Conservation (phyloP, 805 yeast species). For the Metschnikowia picachoensis region DNA sequence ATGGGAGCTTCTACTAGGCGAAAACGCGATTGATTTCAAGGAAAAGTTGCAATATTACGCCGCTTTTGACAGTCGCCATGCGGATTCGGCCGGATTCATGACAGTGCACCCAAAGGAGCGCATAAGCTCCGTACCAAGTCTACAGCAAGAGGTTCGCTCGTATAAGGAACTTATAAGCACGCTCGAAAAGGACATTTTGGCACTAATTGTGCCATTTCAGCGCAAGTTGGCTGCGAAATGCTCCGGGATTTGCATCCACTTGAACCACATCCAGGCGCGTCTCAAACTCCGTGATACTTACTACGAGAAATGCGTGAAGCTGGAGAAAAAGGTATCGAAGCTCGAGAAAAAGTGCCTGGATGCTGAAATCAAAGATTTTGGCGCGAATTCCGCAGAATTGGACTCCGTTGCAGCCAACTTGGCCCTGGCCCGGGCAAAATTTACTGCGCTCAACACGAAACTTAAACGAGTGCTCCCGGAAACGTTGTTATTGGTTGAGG, state of each 20-base stretch:
- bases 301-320: slow-evolving; percentile 39
- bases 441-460: slow-evolving; percentile 31
- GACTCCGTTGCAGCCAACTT: slow-evolving; percentile 25
- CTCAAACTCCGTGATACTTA: slow-evolving; percentile 44
- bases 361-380: slow-evolving; percentile 27
- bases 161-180: slow-evolving; percentile 22
- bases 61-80: slow-evolving; percentile 24
- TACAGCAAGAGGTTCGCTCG: slow-evolving; percentile 22
- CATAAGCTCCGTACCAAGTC: slow-evolving; percentile 17
- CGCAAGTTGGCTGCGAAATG: slow-evolving; percentile 32
- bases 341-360: slow-evolving; percentile 23
- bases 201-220: slow-evolving; percentile 24
- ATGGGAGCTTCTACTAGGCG: slow-evolving; percentile 25
- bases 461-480: slow-evolving; percentile 45
- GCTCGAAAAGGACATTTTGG: slow-evolving; percentile 11
- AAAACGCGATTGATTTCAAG: slow-evolving; percentile 35
- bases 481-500: slow-evolving; percentile 42
- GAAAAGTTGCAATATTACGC: slow-evolving; percentile 30
- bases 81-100: slow-evolving; percentile 20
- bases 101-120: slow-evolving; percentile 37
- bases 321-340: slow-evolving; percentile 36
- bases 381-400: slow-evolving; percentile 40
- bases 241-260: slow-evolving; percentile 35
- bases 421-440: slow-evolving; percentile 28
- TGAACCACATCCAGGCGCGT: slow-evolving; percentile 36